phyloP scores from a whole-genome alignment of 352 stramenopile species.

The Phytopythium sindhum region DNA sequence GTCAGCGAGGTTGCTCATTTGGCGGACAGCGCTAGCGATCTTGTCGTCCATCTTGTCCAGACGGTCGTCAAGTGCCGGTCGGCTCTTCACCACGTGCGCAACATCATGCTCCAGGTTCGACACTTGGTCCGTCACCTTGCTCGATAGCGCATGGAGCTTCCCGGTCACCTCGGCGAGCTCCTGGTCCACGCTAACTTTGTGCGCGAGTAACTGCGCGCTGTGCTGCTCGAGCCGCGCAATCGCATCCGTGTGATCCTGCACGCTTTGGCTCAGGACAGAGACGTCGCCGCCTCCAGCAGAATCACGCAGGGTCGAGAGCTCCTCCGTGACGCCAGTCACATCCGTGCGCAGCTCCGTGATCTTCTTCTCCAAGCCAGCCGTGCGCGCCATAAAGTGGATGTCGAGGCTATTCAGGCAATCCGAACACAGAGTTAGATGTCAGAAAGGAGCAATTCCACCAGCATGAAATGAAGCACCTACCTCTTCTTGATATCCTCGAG shows the following conservation, averaged over 20 bases:
- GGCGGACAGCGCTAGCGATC: constrained; percentile 45
- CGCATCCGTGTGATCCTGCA: constrained; percentile 44
- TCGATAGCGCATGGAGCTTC: constrained; percentile 55
- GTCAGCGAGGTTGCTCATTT: constrained; percentile 49
- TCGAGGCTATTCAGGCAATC: constrained; percentile 32
- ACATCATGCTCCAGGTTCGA: constrained; percentile 57
- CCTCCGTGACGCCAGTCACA: constrained; percentile 40
- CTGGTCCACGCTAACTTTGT: constrained; percentile 59
- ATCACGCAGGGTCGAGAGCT: constrained; percentile 55
- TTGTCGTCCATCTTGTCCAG: constrained; percentile 57
- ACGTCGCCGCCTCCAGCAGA: constrained; percentile 26
- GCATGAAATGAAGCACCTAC: constrained; percentile 1
- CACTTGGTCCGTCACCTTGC: constrained; percentile 49
- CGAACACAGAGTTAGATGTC: neutral
- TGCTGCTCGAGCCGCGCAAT: constrained; percentile 74
- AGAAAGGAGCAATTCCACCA: neutral
- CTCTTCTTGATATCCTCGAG: constrained; percentile 59
- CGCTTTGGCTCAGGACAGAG: constrained; percentile 10
- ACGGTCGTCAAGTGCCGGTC: constrained; percentile 50
- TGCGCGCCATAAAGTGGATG: constrained; percentile 51
- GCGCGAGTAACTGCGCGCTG: constrained; percentile 54
- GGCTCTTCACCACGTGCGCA: constrained; percentile 39
- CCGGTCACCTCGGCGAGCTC: constrained; percentile 52
- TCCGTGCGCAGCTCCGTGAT: constrained; percentile 59
- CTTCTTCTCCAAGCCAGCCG: constrained; percentile 60